Conservation (phyloP, 306 rosid genomes). For the Cicer chorassanicum region DNA sequence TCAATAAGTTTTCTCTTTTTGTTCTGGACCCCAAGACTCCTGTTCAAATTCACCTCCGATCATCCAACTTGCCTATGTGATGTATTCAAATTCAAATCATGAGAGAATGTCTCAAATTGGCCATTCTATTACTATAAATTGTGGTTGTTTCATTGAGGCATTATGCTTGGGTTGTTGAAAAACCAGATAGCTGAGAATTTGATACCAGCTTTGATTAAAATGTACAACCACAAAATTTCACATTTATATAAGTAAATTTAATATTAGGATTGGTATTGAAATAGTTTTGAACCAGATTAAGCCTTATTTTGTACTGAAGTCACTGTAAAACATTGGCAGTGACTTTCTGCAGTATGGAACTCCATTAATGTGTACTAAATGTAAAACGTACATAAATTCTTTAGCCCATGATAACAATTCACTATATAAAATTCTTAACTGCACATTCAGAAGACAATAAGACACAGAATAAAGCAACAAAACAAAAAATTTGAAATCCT, state of each 20-base stretch:
- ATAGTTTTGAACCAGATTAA: not conserved
- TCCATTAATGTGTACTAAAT: constrained; percentile 4
- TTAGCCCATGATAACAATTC: constrained; percentile 27
- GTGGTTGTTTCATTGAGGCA: not conserved
- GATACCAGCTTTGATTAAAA: constrained; percentile 76
- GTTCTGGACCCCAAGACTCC: not conserved
- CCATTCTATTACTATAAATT: not conserved
- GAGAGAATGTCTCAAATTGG: not conserved
- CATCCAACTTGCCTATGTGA: not conserved
- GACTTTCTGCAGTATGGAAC: not conserved
- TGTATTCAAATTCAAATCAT: not conserved
- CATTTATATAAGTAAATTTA: not conserved
- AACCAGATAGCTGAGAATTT: constrained; percentile 80
- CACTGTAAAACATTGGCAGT: not conserved
- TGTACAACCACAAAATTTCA: not conserved
- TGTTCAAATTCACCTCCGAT: not conserved
- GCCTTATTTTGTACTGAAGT: not conserved
- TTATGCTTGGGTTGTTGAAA: constrained; percentile 63
- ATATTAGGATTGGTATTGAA: not conserved
- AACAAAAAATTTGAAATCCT: constrained; percentile 84
- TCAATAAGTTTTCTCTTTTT: constrained; percentile 20
- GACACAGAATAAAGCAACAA: constrained; percentile 83
- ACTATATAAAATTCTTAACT: constrained; percentile 14
- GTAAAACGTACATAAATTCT: constrained; percentile 3
- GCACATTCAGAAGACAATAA: constrained; percentile 65